Base-by-base conservation (phyloP, 371 early-diverging fungal genomes). In the Mucor irregularis region DNA sequence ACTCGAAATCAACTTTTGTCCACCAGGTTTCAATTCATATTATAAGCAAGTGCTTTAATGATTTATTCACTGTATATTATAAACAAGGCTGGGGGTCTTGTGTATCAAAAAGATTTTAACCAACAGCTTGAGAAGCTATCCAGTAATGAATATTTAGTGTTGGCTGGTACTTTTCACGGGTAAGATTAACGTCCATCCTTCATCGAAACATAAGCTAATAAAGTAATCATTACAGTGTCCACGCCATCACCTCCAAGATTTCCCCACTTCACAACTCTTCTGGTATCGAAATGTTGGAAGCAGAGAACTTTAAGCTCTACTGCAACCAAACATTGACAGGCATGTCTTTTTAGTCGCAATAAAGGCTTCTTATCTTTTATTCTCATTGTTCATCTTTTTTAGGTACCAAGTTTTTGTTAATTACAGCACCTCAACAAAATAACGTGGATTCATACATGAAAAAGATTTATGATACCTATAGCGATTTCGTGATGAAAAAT, bases 161-260 rank as follows among this genome's bases (percentile, higher is more conserved):
- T 98, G 26, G 98, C 98, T 0, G 97, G 98, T 55, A 97, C 97
- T 13, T 94, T 98, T 66, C 98, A 97, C 59, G 94, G 93, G 93
- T 91, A 81, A 60, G 9, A 5, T 1, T 11, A 16, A 13, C 2
- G 2, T 31, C 11, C 31, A 31, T 31, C 31, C n/a, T 31, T 31
- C 16, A 4, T 14, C n/a, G 8, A 37, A 14, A 14, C 7, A 13
- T 9, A 13, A 34, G 14, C 8, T 17, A 34, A 37, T 14, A 50
- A 11, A 42, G 2, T 26, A 4, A 11, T 16, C 9, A 7, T 28
- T 22, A 42, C 22, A 92, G 97, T 62, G 92, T 98, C 22, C 97
- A 98, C 60, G 97, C 97, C n/a, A 93, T 98, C 49, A 89, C 98
- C 1, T 86, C 95, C 29, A 86, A 92, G 49, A 92, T 98, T 28